These are phyloP conservation scores for Naganishia vishniacii DNA, from an alignment of 768 basidiomycete species.

Conservation along the genomic window DNA sequence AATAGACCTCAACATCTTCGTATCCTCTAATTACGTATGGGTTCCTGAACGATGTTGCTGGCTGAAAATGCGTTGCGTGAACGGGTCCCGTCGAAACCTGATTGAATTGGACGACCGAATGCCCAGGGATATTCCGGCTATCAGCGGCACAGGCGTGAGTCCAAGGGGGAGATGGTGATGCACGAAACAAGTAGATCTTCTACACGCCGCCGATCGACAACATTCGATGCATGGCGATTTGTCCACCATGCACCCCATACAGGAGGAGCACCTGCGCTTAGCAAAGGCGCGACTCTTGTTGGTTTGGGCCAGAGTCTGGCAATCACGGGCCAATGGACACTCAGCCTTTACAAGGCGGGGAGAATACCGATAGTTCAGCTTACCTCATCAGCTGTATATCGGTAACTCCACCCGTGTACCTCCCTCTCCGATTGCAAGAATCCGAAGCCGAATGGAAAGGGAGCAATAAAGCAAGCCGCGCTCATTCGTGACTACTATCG, in stretches of 20 bases:
- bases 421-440: too few relatives aligned
- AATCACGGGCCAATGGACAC: constrained; percentile 3
- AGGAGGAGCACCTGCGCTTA: constrained; percentile 3
- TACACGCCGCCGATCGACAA: neutral
- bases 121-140: neutral
- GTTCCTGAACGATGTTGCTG: neutral
- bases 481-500: constrained; percentile 8
- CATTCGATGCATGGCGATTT: neutral
- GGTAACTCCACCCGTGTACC: too few relatives aligned
- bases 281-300: constrained; percentile 18
- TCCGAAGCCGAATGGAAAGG: neutral
- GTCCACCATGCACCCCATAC: neutral
- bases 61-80: neutral
- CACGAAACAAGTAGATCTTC: too few relatives aligned
- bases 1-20: constrained; percentile 16
- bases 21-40: neutral
- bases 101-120: neutral
- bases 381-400: too few relatives aligned
- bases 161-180: too few relatives aligned
- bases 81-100: neutral
- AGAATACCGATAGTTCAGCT: too few relatives aligned
- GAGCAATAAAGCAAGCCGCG: constrained; percentile 13
- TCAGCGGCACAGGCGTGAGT: neutral
- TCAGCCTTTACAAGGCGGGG: neutral
- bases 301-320: neutral